These are phyloP conservation scores for Rhynchospora breviuscula DNA, from an alignment of 176 grass and related monocot genomes.

Conservation along the genomic window DNA sequence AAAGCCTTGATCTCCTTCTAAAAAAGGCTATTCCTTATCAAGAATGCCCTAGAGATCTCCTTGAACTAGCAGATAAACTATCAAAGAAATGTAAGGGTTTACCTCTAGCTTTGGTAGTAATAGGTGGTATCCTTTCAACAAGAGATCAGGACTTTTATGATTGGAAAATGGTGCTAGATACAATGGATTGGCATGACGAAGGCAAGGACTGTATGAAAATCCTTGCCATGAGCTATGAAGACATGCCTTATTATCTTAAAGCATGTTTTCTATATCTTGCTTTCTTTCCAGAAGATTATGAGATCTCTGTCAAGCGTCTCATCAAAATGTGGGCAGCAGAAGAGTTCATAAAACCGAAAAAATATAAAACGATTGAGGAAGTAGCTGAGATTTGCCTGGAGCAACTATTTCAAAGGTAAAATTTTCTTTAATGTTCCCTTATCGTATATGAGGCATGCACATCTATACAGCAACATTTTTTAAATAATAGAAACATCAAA, in stretches of 20 bases:
- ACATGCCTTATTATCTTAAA: background rate
- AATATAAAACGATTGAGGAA: background rate
- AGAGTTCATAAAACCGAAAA: background rate
- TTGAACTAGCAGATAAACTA: background rate
- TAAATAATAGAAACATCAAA: too few relatives aligned
- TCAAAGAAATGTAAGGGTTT: background rate
- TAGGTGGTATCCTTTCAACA: background rate
- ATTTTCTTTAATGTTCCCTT: too few relatives aligned
- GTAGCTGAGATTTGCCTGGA: background rate
- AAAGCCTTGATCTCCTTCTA: background rate
- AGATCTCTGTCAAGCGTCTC: background rate
- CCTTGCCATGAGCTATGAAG: background rate
- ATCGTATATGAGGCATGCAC: too few relatives aligned
- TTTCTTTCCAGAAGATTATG: background rate
- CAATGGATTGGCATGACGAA: background rate
- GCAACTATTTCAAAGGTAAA: background rate
- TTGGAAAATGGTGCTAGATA: background rate
- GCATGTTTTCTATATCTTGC: background rate
- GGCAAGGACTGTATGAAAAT: background rate
- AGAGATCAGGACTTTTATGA: background rate
- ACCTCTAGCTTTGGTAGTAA: background rate
- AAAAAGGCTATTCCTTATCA: background rate
- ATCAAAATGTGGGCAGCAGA: background rate
- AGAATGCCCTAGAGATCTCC: background rate
- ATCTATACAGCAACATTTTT: too few relatives aligned